These are phyloP conservation scores for Spathaspora sp. DNA, from an alignment of 1,139 yeast species.

Conservation along the genomic window DNA sequence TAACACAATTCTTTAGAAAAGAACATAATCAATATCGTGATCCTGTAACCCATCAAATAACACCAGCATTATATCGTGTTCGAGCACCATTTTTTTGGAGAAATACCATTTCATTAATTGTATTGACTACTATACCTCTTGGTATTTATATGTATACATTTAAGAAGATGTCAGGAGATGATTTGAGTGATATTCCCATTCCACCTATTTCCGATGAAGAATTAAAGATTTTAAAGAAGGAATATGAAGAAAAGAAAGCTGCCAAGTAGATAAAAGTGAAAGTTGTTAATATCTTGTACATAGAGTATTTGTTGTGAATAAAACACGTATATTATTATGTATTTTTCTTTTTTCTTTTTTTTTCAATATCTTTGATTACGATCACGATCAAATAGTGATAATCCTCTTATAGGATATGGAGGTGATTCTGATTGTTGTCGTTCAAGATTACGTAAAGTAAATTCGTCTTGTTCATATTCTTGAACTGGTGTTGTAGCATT, in stretches of 20 bases:
- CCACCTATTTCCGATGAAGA: constrained; percentile 87
- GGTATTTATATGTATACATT: constrained; percentile 77
- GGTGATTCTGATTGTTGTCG: constrained; percentile 1
- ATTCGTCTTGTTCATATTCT: constrained; percentile 1
- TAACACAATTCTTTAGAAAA: constrained; percentile 19
- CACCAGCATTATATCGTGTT: constrained; percentile 90
- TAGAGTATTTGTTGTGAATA: background rate
- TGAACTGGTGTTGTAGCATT: background rate
- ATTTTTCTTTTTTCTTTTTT: background rate
- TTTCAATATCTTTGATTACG: background rate
- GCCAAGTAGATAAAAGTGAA: background rate
- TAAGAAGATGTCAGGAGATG: constrained; percentile 72
- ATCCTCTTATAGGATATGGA: constrained; percentile 31
- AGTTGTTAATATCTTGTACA: constrained; percentile 7
- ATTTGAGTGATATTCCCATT: constrained; percentile 85
- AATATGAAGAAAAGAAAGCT: constrained; percentile 53
- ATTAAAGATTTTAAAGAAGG: constrained; percentile 66
- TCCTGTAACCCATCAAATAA: constrained; percentile 80
- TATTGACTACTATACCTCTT: constrained; percentile 60
- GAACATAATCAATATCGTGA: constrained; percentile 58
- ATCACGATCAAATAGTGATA: constrained; percentile 15
- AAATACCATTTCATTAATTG: constrained; percentile 62
- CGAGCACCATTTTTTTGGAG: constrained; percentile 81
- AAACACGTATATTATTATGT: background rate
- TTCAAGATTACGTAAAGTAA: background rate